Percentiles rank a stretch among this genome's conserved stretches.
Evolutionary conservation across 2,329 filamentous ascomycete genomes (phyloP).

Genomic region (Triangularia verruculosa): DNA sequence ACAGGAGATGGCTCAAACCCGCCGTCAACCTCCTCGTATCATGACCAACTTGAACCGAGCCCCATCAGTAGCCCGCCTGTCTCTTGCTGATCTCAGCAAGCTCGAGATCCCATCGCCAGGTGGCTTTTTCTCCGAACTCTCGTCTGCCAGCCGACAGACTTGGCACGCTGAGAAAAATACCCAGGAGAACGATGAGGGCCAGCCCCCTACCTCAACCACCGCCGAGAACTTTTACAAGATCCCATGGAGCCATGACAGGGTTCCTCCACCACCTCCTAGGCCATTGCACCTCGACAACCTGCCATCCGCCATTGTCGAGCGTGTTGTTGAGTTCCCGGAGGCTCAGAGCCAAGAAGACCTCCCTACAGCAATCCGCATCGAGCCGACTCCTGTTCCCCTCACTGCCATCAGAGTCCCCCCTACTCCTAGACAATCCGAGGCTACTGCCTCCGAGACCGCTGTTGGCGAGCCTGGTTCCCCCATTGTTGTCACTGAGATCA

Average conservation of each 20-base stretch:
- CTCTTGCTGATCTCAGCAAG: constrained; percentile 69
- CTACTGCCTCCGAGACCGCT: constrained; percentile 28
- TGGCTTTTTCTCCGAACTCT: constrained; percentile 85
- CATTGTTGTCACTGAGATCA: constrained; percentile 57
- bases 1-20: constrained; percentile 49
- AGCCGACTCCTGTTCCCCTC: constrained; percentile 38
- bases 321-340: constrained; percentile 59
- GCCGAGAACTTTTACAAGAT: constrained; percentile 88
- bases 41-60: constrained; percentile 38
- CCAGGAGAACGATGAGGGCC: constrained; percentile 48
- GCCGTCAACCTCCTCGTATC: constrained; percentile 49
- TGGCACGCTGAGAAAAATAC: constrained; percentile 69
- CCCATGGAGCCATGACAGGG: constrained; percentile 61
- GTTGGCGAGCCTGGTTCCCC: constrained; percentile 40
- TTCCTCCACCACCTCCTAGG: constrained; percentile 37
- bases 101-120: constrained; percentile 89
- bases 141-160: constrained; percentile 70
- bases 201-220: constrained; percentile 79
- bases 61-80: constrained; percentile 52
- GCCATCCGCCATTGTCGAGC: constrained; percentile 56
- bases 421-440: constrained; percentile 26
- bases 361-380: constrained; percentile 54
- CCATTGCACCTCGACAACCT: constrained; percentile 37
- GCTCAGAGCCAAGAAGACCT: constrained; percentile 58
- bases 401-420: constrained; percentile 31